Evolutionary conservation across 306 rosid genomes (phyloP), one percentile per base, ranked within the genome.

Genomic region (Leucaena leucocephala): DNA sequence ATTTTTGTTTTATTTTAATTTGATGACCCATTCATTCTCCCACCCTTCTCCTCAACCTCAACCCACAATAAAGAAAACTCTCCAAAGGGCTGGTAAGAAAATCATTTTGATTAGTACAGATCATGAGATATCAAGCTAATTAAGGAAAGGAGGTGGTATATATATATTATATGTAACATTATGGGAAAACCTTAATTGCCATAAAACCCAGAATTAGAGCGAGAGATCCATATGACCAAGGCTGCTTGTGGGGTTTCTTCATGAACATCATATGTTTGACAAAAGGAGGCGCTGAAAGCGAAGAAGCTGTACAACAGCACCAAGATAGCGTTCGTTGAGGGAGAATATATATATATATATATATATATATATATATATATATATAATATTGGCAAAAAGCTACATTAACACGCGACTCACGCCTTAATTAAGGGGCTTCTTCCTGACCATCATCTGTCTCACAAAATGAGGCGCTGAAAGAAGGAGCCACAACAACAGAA

Each of bases 401-500:
- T 65, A 68, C 46, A 68, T 38, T 34, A n/a, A 65, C 35, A 75
- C 55, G 69, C 10, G 19, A 21, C 40, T 8, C 7, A 40, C 10
- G 42, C 67, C 35, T 42, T 57, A 65, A 40, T 42, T 44, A 63
- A 44, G 76, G 5, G 38, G 45, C 42, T 54, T 42, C 48, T 72
- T 72, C 39, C 44, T 66, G 76, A 50, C 43, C 52, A 67, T 62
- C 73, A 36, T 21, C 72, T 44, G 50, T 77, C 77, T 79, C 79
- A 73, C 76, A 77, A 22, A 44, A 72, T 33, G 82, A 79, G 68
- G 78, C 71, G 78, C 95, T 90, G 82, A 93, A 93, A 82, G 98
- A 88, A 85, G 98, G 97, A 89, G 97, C 95, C 8, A 93, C 98
- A 83, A 91, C 82, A 74, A 93, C 97, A 84, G 98, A 91, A 86